Conservation (phyloP, 257 asterid genomes). For the Primulina huaijiensis region DNA sequence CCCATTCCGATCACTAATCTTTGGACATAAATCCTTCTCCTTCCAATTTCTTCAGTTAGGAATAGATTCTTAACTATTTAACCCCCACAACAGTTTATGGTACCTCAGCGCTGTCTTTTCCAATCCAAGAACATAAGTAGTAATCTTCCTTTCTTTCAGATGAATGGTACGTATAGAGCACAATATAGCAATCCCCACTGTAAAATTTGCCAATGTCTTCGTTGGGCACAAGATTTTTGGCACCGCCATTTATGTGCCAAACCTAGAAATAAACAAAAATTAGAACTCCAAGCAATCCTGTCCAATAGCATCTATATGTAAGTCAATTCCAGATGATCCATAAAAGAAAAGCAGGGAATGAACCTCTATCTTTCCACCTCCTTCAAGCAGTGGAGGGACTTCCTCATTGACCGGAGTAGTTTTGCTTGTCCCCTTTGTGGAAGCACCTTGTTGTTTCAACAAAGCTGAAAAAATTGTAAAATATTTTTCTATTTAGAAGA, state of each 20-base stretch:
- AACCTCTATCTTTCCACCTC: conserved; percentile 88
- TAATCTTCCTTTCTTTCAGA: conserved; percentile 90
- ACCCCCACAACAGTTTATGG: conserved; percentile 14
- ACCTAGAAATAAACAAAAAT: conserved; percentile 50
- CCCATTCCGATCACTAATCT: no score
- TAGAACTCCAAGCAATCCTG: not conserved
- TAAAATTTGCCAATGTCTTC: conserved; percentile 91
- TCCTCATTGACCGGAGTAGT: conserved; percentile 80
- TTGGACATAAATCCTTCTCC: not conserved
- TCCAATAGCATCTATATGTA: conserved; percentile 14
- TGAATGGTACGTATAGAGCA: conserved; percentile 88
- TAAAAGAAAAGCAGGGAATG: conserved; percentile 24
- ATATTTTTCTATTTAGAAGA: conserved; percentile 20
- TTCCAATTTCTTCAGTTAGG: not conserved
- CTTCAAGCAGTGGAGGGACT: conserved; percentile 94
- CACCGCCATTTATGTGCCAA: conserved; percentile 85
- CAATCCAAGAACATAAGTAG: conserved; percentile 91
- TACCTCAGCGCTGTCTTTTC: conserved; percentile 98
- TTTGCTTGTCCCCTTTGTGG: conserved; percentile 70
- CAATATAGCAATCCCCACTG: conserved; percentile 93
- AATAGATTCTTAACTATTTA: conserved; percentile 12
- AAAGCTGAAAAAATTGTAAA: conserved; percentile 53
- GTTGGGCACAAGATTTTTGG: conserved; percentile 70
- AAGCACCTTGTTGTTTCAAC: conserved; percentile 96
- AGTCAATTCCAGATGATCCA: conserved; percentile 19